phyloP scores from a whole-genome alignment of 2,329 filamentous ascomycete species.

The Colletotrichum noveboracense region DNA sequence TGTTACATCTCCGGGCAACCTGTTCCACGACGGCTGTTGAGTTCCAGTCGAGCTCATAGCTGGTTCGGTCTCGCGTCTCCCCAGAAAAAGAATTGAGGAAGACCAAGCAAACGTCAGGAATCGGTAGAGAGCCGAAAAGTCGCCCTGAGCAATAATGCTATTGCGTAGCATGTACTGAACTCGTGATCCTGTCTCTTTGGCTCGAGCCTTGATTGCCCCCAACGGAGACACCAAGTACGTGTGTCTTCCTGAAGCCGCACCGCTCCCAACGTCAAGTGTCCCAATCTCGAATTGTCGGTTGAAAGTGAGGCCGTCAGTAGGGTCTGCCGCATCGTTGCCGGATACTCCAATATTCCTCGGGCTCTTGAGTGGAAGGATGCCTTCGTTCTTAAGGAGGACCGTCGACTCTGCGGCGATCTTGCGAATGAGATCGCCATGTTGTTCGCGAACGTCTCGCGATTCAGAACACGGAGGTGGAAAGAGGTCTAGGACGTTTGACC shows the following conservation, averaged over 20 bases:
- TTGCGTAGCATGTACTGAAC: slow-evolving; percentile 57
- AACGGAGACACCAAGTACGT: slow-evolving; percentile 70
- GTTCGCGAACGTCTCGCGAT: slow-evolving; percentile 59
- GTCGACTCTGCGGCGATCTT: slow-evolving; percentile 59
- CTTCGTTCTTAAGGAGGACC: slow-evolving; percentile 71
- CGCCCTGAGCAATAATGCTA: slow-evolving; percentile 42
- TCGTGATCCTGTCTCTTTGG: slow-evolving; percentile 48
- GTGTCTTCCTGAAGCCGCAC: slow-evolving; percentile 65
- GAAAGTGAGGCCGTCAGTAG: neutral
- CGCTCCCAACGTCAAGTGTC: slow-evolving; percentile 72
- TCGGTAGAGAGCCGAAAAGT: slow-evolving; percentile 58
- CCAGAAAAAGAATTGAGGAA: slow-evolving; percentile 72
- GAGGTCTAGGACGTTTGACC: neutral
- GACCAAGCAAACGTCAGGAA: slow-evolving; percentile 69
- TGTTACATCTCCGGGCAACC: slow-evolving; percentile 51
- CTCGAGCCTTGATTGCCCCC: slow-evolving; percentile 66
- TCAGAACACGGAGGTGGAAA: slow-evolving; percentile 41
- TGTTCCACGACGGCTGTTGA: slow-evolving; percentile 63
- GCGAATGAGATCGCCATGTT: slow-evolving; percentile 65
- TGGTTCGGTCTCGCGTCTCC: slow-evolving; percentile 63
- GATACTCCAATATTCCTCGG: slow-evolving; percentile 62
- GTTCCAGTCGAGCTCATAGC: slow-evolving; percentile 67
- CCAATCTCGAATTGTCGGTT: slow-evolving; percentile 61
- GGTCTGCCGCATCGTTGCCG: slow-evolving; percentile 68
- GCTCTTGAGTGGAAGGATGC: slow-evolving; percentile 60